Conservation (phyloP, 257 asterid species). For the Petunia secreta region DNA sequence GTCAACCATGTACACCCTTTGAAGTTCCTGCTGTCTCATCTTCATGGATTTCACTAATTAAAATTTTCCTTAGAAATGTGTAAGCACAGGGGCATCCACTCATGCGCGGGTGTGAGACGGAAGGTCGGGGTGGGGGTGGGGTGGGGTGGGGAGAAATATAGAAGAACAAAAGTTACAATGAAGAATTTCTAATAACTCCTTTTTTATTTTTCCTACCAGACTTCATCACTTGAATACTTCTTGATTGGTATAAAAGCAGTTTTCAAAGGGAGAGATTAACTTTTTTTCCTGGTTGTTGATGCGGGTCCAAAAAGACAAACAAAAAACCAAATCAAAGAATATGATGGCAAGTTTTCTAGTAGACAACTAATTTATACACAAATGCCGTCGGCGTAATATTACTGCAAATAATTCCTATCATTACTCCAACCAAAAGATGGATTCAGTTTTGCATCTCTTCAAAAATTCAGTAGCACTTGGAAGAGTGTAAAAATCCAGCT, state of each 20-base stretch:
- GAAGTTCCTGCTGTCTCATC: background rate
- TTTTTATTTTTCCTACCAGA: too few species aligned
- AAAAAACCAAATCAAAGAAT: background rate
- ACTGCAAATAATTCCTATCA: constrained; percentile 19
- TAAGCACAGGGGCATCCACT: background rate
- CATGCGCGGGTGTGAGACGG: background rate
- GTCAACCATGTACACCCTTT: background rate
- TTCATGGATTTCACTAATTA: background rate
- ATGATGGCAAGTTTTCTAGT: background rate
- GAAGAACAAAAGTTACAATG: background rate
- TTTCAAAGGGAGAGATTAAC: background rate
- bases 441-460: background rate
- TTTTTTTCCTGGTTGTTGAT: background rate
- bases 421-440: background rate
- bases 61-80: background rate
- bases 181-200: too few species aligned
- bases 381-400: background rate
- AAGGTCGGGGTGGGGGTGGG: too few species aligned
- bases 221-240: background rate
- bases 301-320: background rate
- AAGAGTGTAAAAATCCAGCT: too few species aligned
- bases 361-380: background rate
- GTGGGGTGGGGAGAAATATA: background rate
- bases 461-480: too few species aligned
- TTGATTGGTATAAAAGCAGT: background rate